phyloP scores from a whole-genome alignment of 2,329 filamentous ascomycete genomes.

The Aplosporella prunicola region DNA sequence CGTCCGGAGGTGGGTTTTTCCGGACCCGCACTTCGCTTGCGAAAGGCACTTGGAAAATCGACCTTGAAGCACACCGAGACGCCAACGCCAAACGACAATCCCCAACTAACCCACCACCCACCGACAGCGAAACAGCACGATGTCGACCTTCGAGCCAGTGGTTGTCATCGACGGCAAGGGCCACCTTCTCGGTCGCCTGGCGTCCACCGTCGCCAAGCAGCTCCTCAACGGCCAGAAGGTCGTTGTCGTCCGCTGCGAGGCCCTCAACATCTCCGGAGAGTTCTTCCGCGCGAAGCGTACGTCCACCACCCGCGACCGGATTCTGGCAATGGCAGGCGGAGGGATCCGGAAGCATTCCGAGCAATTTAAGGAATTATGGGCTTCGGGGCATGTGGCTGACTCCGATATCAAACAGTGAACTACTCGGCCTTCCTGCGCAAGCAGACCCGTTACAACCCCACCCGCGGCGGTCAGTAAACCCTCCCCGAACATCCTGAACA shows the following conservation, averaged over 20 bases:
- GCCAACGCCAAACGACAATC: slow-evolving; percentile 12
- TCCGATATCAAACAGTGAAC: slow-evolving; percentile 63
- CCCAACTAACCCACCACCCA: slow-evolving; percentile 10
- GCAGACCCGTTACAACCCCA: slow-evolving; percentile 99
- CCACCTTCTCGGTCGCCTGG: slow-evolving; percentile 97
- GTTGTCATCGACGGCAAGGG: slow-evolving; percentile 99
- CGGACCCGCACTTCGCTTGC: no score
- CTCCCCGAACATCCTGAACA: slow-evolving; percentile 3
- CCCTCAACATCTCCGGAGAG: slow-evolving; percentile 99
- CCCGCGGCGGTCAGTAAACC: slow-evolving; percentile 72
- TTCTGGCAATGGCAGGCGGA: not conserved
- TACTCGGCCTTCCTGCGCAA: slow-evolving; percentile 99
- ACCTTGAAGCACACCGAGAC: slow-evolving; percentile 10
- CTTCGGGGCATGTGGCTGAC: slow-evolving; percentile 41
- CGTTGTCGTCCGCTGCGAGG: slow-evolving; percentile 96
- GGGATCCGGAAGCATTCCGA: slow-evolving; percentile 1
- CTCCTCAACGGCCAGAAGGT: slow-evolving; percentile 99
- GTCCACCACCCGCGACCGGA: slow-evolving; percentile 38
- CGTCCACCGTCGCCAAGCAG: slow-evolving; percentile 97
- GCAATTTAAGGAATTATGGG: slow-evolving; percentile 11
- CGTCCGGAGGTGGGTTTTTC: no score
- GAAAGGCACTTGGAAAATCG: slow-evolving; percentile 3
- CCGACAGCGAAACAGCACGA: slow-evolving; percentile 34
- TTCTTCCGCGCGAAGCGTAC: slow-evolving; percentile 99
- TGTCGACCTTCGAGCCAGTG: slow-evolving; percentile 59